Evolutionary conservation across 2,329 filamentous ascomycete species (phyloP).

Genomic region (Colletotrichum aenigma): DNA sequence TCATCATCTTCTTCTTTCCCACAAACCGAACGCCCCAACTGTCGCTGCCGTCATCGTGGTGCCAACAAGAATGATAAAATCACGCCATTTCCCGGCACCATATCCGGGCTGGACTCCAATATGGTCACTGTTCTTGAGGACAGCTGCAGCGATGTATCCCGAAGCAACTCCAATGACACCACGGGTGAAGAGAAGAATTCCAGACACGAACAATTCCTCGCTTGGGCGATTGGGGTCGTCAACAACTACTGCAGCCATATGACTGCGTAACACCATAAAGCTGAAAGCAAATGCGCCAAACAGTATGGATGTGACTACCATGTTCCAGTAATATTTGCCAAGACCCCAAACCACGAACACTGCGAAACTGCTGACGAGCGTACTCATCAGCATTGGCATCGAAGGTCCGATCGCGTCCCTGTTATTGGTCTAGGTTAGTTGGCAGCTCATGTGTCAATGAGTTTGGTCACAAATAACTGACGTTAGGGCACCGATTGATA

Average conservation of each 20-base stretch:
- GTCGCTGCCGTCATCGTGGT: background rate
- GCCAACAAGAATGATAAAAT: background rate
- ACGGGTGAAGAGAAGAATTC: background rate
- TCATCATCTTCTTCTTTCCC: background rate
- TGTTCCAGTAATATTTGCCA: background rate
- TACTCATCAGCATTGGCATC: background rate
- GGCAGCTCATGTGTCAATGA: rapidly evolving
- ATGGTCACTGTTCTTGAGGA: background rate
- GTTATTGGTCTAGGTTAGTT: background rate
- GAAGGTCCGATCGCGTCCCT: background rate
- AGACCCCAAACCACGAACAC: background rate
- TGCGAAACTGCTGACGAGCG: background rate
- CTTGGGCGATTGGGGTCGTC: background rate
- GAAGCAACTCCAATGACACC: constrained; percentile 1
- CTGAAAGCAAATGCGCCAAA: constrained; percentile 9
- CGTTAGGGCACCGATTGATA: background rate
- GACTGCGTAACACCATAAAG: background rate
- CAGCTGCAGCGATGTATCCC: background rate
- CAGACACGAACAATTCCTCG: background rate
- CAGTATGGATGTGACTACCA: background rate
- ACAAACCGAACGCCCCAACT: background rate
- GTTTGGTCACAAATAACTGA: rapidly evolving
- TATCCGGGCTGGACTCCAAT: background rate
- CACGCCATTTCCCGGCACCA: background rate
- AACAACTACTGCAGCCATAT: constrained; percentile 1